Evolutionary conservation across 1,139 yeast species (phyloP).

Genomic region (Lodderomyces oxycetoniae): DNA sequence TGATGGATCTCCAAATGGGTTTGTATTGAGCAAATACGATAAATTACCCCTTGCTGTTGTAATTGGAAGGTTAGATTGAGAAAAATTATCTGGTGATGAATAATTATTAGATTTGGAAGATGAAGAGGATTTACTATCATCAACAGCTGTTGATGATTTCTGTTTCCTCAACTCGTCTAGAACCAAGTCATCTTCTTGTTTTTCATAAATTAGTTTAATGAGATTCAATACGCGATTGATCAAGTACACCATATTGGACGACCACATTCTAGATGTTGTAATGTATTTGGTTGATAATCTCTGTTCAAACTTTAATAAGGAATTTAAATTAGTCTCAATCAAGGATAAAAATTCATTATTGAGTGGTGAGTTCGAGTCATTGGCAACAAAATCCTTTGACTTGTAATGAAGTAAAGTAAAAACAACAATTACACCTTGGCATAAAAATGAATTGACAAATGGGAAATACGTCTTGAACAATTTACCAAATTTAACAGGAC

Average conservation of each 20-base stretch:
- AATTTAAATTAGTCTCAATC: constrained; percentile 23
- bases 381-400: constrained; percentile 30
- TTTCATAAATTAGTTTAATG: constrained; percentile 25
- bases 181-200: constrained; percentile 15
- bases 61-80: constrained; percentile 8
- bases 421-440: constrained; percentile 49
- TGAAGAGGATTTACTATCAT: neutral
- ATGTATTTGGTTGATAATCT: constrained; percentile 18
- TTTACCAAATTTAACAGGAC: constrained; percentile 25
- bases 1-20: constrained; percentile 13
- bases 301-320: constrained; percentile 25
- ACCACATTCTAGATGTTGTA: constrained; percentile 30
- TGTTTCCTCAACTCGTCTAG: constrained; percentile 4
- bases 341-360: constrained; percentile 22
- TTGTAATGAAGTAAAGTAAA: constrained; percentile 46
- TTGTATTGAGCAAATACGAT: constrained; percentile 9
- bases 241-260: constrained; percentile 32
- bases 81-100: constrained; percentile 7
- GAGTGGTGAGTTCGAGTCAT: constrained; percentile 14
- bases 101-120: constrained; percentile 1
- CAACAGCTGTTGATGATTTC: constrained; percentile 1
- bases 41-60: constrained; percentile 12
- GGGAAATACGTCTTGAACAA: constrained; percentile 38
- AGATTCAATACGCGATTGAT: constrained; percentile 31
- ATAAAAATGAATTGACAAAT: constrained; percentile 44